Percentiles rank a stretch among this genome's conserved stretches.
Evolutionary conservation across 768 basidiomycete species (phyloP).

Genomic region (Tephrocybe rancida): DNA sequence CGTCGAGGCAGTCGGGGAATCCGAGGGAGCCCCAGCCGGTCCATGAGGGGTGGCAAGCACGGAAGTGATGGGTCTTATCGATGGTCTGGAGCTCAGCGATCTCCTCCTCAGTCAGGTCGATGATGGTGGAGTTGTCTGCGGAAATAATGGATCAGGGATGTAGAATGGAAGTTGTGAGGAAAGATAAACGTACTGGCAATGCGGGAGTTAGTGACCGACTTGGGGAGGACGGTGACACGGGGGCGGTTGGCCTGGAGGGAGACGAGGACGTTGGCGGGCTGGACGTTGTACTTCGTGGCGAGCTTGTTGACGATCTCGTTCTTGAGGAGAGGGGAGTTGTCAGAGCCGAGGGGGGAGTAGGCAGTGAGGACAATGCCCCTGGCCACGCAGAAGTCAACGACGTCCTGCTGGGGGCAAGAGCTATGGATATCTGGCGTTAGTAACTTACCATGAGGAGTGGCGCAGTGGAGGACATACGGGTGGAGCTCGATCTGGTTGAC

Average conservation of each 20-base stretch:
- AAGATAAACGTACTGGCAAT: constrained; percentile 46
- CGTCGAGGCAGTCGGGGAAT: constrained; percentile 20
- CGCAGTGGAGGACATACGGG: constrained; percentile 44
- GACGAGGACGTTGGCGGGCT: constrained; percentile 68
- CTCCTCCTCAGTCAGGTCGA: constrained; percentile 66
- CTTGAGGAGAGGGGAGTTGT: constrained; percentile 64
- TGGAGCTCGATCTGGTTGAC: constrained; percentile 83
- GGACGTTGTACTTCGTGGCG: constrained; percentile 60
- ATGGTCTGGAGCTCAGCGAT: constrained; percentile 58
- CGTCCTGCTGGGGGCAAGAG: constrained; percentile 66
- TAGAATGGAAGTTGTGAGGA: neutral
- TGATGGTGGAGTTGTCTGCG: constrained; percentile 59
- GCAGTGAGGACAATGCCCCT: constrained; percentile 75
- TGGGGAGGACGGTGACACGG: constrained; percentile 66
- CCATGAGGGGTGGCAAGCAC: constrained; percentile 61
- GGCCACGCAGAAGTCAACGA: constrained; percentile 58
- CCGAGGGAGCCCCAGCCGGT: constrained; percentile 20
- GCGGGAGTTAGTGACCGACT: constrained; percentile 73
- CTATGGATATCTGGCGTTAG: constrained; percentile 22
- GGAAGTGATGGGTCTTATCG: constrained; percentile 63
- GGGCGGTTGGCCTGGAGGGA: constrained; percentile 74
- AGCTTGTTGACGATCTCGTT: constrained; percentile 63
- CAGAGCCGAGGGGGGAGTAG: constrained; percentile 80
- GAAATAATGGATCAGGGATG: neutral
- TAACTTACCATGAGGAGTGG: neutral